phyloP scores from a whole-genome alignment of 1,284 basidiomycete genomes.

The Melampsora americana region DNA sequence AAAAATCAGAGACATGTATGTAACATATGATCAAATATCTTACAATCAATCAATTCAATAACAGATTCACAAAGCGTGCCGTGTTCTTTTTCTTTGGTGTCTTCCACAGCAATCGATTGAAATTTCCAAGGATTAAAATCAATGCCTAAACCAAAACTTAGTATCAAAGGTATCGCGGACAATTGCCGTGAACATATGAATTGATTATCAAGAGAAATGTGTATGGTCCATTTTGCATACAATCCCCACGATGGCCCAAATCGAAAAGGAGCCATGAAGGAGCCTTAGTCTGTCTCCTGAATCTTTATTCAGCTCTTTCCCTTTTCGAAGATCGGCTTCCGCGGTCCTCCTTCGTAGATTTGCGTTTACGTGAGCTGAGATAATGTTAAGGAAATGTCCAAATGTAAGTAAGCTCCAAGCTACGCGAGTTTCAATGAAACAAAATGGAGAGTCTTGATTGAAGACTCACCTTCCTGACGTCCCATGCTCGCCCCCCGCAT shows the following conservation, averaged over 20 bases:
- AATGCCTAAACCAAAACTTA: no score
- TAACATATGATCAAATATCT: no score
- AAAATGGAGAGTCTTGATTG: not conserved
- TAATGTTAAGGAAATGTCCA: not conserved
- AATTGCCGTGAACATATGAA: not conserved
- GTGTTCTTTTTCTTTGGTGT: no score
- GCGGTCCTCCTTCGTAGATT: constrained; percentile 36
- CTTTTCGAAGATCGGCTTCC: constrained; percentile 37
- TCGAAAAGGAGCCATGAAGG: no score
- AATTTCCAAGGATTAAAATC: no score
- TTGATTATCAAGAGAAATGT: not conserved
- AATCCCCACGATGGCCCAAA: not conserved
- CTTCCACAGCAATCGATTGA: no score
- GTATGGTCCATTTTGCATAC: constrained; percentile 1
- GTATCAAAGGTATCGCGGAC: no score
- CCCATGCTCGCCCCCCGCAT: constrained; percentile 32
- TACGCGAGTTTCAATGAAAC: not conserved
- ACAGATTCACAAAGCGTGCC: no score
- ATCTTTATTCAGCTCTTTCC: constrained; percentile 35
- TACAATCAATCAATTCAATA: no score
- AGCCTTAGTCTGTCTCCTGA: not conserved
- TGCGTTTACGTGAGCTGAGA: constrained; percentile 30
- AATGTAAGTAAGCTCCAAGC: not conserved
- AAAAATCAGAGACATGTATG: no score
- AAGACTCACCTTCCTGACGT: constrained; percentile 13